Conservation (phyloP, 768 basidiomycete genomes). For the Fomitopsis serialis region DNA sequence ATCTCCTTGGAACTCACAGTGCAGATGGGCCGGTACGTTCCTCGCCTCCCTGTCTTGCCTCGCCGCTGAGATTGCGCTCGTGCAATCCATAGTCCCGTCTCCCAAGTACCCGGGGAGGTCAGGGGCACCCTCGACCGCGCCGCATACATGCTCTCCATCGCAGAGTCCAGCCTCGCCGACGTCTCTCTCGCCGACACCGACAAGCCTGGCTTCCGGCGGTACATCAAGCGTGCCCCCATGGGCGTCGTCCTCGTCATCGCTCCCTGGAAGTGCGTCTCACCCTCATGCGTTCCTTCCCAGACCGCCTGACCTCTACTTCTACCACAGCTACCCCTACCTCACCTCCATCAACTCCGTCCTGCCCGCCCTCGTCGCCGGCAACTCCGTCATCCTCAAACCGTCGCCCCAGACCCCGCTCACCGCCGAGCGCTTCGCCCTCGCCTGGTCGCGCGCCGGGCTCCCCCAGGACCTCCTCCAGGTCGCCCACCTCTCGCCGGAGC, state of each 20-base stretch:
- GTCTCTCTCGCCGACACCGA: slow-evolving; percentile 71
- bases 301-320: neutral
- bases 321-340: slow-evolving; percentile 77
- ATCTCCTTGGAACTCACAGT: slow-evolving; percentile 72
- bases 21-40: slow-evolving; percentile 85
- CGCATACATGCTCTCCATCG: slow-evolving; percentile 81
- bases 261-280: slow-evolving; percentile 78
- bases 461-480: slow-evolving; percentile 72
- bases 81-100: slow-evolving; percentile 56
- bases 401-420: slow-evolving; percentile 93
- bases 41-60: neutral
- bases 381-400: slow-evolving; percentile 88
- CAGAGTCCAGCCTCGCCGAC: slow-evolving; percentile 67
- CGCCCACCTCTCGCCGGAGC: slow-evolving; percentile 61
- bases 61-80: neutral
- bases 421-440: slow-evolving; percentile 72
- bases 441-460: slow-evolving; percentile 72
- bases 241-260: slow-evolving; percentile 87
- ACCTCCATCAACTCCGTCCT: slow-evolving; percentile 88
- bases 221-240: slow-evolving; percentile 76
- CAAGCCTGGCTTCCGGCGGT: slow-evolving; percentile 78
- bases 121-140: slow-evolving; percentile 78
- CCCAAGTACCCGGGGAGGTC: slow-evolving; percentile 75
- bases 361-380: slow-evolving; percentile 87
- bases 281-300: neutral